Conservation (phyloP, 805 yeast genomes). For the Metschnikowia similis region DNA sequence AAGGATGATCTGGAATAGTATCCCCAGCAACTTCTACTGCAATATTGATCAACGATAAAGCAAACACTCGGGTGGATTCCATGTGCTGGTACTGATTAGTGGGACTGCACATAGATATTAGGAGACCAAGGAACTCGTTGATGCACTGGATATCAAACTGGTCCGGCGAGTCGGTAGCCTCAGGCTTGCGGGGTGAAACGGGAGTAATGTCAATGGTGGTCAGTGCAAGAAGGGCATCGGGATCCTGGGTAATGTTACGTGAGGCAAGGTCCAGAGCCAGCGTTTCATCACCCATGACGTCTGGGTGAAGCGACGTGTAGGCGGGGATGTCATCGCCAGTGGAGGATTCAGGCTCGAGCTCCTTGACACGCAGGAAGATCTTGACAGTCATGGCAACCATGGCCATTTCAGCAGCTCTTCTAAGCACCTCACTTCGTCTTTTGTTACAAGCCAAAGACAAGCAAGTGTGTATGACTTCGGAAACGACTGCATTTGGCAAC, state of each 20-base stretch:
- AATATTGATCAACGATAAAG: conserved; percentile 67
- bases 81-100: conserved; percentile 79
- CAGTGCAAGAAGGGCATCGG: background rate
- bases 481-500: conserved; percentile 77
- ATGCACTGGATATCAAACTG: conserved; percentile 74
- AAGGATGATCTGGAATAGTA: conserved; percentile 53
- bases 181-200: conserved; percentile 8
- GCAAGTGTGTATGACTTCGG: conserved; percentile 88
- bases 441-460: conserved; percentile 89
- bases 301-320: conserved; percentile 51
- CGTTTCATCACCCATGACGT: conserved; percentile 48
- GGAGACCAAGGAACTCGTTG: conserved; percentile 68
- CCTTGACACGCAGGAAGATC: conserved; percentile 58
- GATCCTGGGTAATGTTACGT: background rate
- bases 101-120: conserved; percentile 78
- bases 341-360: conserved; percentile 45
- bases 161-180: conserved; percentile 7
- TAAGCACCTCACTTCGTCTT: conserved; percentile 81
- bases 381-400: conserved; percentile 64
- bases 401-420: conserved; percentile 85
- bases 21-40: conserved; percentile 81
- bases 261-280: background rate
- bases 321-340: conserved; percentile 42
- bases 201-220: conserved; percentile 6
- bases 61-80: conserved; percentile 81